Conservation (phyloP, 495 filamentous ascomycete species). For the Neurospora sp. region DNA sequence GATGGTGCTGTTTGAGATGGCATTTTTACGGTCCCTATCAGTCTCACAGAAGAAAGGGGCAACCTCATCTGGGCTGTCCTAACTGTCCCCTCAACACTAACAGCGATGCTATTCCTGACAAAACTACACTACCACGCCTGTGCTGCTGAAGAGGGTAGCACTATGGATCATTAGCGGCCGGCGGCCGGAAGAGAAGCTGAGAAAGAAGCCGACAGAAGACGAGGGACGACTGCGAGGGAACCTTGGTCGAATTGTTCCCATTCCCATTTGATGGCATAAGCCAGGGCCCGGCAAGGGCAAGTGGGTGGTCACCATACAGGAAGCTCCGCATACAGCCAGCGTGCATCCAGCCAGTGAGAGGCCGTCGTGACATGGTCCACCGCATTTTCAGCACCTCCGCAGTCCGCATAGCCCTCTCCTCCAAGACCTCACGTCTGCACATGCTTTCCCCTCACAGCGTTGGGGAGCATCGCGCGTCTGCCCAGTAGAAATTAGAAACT, state of each 20-base stretch:
- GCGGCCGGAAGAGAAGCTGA: constrained; percentile 9
- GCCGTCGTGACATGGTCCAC: background rate
- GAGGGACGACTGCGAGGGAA: constrained; percentile 12
- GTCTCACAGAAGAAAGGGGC: too few species aligned
- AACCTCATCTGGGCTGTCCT: background rate
- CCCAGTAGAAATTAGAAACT: background rate
- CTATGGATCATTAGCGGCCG: constrained; percentile 6
- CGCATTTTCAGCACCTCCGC: constrained; percentile 11
- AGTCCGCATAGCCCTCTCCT: constrained; percentile 8
- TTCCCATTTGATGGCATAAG: constrained; percentile 7
- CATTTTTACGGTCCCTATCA: background rate
- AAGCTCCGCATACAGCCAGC: constrained; percentile 9
- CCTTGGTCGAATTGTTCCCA: constrained; percentile 9
- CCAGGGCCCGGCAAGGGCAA: constrained; percentile 1
- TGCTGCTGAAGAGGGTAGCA: background rate
- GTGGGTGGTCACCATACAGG: constrained; percentile 6
- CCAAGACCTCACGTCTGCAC: background rate
- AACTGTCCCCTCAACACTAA: background rate
- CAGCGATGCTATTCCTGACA: constrained; percentile 1
- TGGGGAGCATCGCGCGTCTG: background rate
- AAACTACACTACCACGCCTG: constrained; percentile 7
- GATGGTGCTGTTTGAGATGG: background rate
- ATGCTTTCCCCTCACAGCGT: background rate
- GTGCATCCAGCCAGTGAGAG: background rate
- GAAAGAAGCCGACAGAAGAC: constrained; percentile 22